Evolutionary conservation across 495 filamentous ascomycete genomes (phyloP).

Genomic region (Tuber indicum): DNA sequence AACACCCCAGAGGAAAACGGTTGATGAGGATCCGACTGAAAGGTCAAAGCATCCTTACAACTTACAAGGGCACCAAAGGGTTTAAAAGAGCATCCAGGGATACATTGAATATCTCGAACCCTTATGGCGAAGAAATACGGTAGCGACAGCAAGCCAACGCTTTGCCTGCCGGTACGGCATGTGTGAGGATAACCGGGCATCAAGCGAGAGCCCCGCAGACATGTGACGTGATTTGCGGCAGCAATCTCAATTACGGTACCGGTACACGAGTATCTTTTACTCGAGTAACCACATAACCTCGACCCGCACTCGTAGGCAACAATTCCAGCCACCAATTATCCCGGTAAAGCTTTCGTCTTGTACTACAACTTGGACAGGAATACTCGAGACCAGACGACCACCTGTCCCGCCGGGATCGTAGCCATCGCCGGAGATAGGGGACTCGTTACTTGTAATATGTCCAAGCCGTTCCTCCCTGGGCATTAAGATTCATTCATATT

Average conservation of each 20-base stretch:
- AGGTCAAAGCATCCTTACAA: conserved; percentile 1
- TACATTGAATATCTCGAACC: not conserved
- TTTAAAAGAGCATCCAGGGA: not conserved
- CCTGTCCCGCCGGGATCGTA: not conserved
- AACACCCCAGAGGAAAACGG: not conserved
- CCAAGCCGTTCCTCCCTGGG: not conserved
- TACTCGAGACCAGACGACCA: not conserved
- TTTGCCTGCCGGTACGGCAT: not conserved
- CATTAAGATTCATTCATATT: not conserved
- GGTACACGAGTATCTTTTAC: not conserved
- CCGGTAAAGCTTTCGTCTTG: conserved; percentile 2
- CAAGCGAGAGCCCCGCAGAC: not conserved
- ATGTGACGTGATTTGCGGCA: not conserved
- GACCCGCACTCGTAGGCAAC: not conserved
- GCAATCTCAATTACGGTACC: not conserved
- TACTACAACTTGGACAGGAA: not conserved
- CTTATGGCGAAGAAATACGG: not conserved
- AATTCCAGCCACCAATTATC: not conserved
- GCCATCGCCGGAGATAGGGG: not conserved
- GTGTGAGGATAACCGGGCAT: not conserved
- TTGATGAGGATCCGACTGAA: not conserved
- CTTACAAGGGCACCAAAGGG: not conserved
- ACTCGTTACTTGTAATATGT: not conserved
- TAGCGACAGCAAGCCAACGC: not conserved
- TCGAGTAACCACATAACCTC: not conserved